These are phyloP conservation scores for Blastobotrys malaysiensis DNA, from an alignment of 1,139 yeast species.

Conservation along the genomic window DNA sequence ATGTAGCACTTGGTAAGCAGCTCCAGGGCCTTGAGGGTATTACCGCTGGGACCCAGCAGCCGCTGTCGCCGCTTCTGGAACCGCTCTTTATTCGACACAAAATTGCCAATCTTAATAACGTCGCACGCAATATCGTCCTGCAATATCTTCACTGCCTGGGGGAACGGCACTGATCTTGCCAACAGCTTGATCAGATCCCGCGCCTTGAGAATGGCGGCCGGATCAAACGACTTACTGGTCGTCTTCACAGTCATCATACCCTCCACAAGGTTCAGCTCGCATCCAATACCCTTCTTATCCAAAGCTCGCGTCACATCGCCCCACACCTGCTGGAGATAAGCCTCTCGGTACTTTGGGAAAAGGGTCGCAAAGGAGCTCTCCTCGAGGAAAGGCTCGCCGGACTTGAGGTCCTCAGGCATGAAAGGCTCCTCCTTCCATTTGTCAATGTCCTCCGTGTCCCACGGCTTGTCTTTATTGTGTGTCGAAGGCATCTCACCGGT, in stretches of 20 bases:
- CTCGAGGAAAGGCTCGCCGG: slow-evolving; percentile 85
- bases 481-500: slow-evolving; percentile 67
- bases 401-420: slow-evolving; percentile 79
- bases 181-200: slow-evolving; percentile 88
- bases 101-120: slow-evolving; percentile 88
- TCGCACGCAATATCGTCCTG: slow-evolving; percentile 95
- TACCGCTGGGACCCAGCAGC: slow-evolving; percentile 94
- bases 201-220: slow-evolving; percentile 88
- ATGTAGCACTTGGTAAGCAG: slow-evolving; percentile 89
- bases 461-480: slow-evolving; percentile 91
- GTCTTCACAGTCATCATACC: slow-evolving; percentile 98
- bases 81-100: slow-evolving; percentile 85
- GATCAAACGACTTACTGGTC: slow-evolving; percentile 91
- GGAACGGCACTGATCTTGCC: slow-evolving; percentile 95
- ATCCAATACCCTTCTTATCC: slow-evolving; percentile 65
- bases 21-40: slow-evolving; percentile 92
- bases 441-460: slow-evolving; percentile 96
- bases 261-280: slow-evolving; percentile 85
- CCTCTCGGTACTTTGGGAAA: slow-evolving; percentile 95
- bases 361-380: slow-evolving; percentile 92
- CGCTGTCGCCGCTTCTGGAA: slow-evolving; percentile 95
- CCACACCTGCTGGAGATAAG: slow-evolving; percentile 85
- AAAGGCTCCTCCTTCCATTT: slow-evolving; percentile 91
- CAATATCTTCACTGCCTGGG: slow-evolving; percentile 87
- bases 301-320: slow-evolving; percentile 81